A percentile compares a stretch with the other conserved stretches of the same genome.
Conservation (phyloP, 352 stramenopile species). For the Aphanomyces invadans region DNA sequence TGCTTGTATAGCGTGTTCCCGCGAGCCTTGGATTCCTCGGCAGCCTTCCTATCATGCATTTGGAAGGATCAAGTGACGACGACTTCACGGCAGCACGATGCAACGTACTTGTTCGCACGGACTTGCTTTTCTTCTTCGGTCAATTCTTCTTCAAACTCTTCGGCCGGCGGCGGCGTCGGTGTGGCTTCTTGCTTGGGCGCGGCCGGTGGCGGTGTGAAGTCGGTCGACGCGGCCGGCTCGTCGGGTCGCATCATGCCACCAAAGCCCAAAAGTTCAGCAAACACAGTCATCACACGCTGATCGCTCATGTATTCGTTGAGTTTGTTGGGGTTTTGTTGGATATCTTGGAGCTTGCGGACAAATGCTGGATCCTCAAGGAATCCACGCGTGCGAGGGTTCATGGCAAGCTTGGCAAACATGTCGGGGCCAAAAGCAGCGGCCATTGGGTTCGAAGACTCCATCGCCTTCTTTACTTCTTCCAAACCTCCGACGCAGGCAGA, state of each 20-base stretch:
- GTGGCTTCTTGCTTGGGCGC: slow-evolving; percentile 28
- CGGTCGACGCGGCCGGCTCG: slow-evolving; percentile 43
- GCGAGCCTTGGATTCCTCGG: slow-evolving; percentile 88
- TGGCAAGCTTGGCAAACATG: slow-evolving; percentile 91
- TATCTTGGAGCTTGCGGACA: slow-evolving; percentile 59
- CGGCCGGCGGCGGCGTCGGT: slow-evolving; percentile 34
- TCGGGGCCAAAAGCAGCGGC: slow-evolving; percentile 91
- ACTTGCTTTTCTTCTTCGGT: slow-evolving; percentile 76
- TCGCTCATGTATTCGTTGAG: slow-evolving; percentile 77
- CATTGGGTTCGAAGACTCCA: slow-evolving; percentile 73
- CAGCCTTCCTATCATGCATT: slow-evolving; percentile 42
- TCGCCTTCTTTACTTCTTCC: slow-evolving; percentile 89
- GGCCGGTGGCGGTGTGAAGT: slow-evolving; percentile 25
- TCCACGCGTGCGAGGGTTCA: slow-evolving; percentile 77
- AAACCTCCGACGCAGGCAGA: slow-evolving; percentile 88
- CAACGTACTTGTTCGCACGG: slow-evolving; percentile 33
- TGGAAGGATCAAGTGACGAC: neutral
- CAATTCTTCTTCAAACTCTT: slow-evolving; percentile 79
- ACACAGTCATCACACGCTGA: slow-evolving; percentile 77
- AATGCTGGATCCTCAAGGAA: slow-evolving; percentile 92
- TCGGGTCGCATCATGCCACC: slow-evolving; percentile 60
- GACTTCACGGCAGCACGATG: neutral
- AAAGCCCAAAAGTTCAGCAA: slow-evolving; percentile 78
- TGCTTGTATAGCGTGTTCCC: slow-evolving; percentile 97
- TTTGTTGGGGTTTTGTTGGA: slow-evolving; percentile 67